Percentiles rank a stretch among this genome's conserved stretches.
Conservation (phyloP, 2,329 filamentous ascomycete genomes). For the Monosporascus cannonballus region DNA sequence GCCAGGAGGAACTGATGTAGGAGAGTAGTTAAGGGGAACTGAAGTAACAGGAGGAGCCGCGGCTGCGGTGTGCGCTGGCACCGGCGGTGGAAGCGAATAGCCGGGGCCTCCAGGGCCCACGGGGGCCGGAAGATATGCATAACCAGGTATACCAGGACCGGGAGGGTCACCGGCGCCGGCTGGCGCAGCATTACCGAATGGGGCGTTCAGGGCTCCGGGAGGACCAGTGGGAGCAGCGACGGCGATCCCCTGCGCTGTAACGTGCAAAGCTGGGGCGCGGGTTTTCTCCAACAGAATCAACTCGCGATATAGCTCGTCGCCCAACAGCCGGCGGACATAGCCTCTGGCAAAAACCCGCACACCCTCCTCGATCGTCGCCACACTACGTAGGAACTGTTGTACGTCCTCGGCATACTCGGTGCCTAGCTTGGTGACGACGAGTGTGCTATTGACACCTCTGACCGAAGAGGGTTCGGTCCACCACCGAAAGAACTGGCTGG, state of each 20-base stretch:
- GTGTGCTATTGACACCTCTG: neutral
- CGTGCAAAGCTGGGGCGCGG: neutral
- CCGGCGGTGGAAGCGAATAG: no score
- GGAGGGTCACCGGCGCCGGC: neutral
- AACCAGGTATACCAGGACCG: no score
- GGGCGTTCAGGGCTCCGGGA: neutral
- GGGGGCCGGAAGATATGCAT: no score
- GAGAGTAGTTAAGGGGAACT: neutral
- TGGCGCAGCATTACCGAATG: neutral
- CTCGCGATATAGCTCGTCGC: slow-evolving; percentile 6
- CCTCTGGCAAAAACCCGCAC: slow-evolving; percentile 2
- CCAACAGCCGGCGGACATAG: slow-evolving; percentile 6
- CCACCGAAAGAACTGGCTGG: neutral
- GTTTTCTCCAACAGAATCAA: slow-evolving; percentile 4
- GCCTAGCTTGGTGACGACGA: slow-evolving; percentile 6
- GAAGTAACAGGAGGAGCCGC: neutral
- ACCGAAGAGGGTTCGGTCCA: neutral
- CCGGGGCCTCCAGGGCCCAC: no score
- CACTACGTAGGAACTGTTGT: neutral
- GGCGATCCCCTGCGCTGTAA: neutral
- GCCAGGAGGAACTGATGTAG: neutral
- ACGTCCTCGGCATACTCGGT: slow-evolving; percentile 3
- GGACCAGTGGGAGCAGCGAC: neutral
- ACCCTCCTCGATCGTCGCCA: neutral
- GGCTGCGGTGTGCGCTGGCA: no score